A percentile compares a stretch with the other conserved stretches of the same genome.
Conservation (phyloP, 2,329 filamentous ascomycete genomes). For the Cercospora zeina region DNA sequence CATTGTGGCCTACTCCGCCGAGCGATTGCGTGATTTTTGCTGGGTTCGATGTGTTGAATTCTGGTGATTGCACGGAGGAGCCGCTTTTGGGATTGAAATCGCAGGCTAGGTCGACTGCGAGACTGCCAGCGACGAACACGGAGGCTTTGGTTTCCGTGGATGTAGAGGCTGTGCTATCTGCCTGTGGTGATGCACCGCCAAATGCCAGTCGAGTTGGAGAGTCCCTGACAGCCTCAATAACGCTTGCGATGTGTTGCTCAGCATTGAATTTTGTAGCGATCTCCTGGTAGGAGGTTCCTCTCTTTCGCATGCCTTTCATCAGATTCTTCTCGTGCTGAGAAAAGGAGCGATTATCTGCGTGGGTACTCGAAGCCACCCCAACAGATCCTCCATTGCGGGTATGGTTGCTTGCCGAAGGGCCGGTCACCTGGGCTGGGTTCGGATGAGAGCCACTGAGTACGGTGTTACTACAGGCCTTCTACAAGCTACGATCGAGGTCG, state of each 20-base stretch:
- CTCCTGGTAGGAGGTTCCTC: slow-evolving; percentile 3
- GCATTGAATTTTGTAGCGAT: slow-evolving; percentile 10
- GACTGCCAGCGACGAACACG: slow-evolving; percentile 87
- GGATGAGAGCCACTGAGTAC: slow-evolving; percentile 2
- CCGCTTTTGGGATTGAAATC: slow-evolving; percentile 33
- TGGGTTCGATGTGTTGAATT: slow-evolving; percentile 80
- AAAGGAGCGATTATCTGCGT: not conserved
- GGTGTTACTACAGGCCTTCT: slow-evolving; percentile 13
- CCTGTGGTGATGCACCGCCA: not conserved
- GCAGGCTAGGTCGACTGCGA: slow-evolving; percentile 56
- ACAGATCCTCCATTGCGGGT: not conserved
- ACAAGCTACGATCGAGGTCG: not conserved
- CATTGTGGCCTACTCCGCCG: slow-evolving; percentile 89
- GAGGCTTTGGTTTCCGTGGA: slow-evolving; percentile 49
- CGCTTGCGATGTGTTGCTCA: slow-evolving; percentile 1
- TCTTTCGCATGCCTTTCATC: slow-evolving; percentile 17
- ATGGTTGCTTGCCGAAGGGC: not conserved
- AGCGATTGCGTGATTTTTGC: slow-evolving; percentile 77
- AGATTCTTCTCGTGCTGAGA: slow-evolving; percentile 13
- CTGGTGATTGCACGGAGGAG: slow-evolving; percentile 48
- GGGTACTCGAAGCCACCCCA: not conserved
- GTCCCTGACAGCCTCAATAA: slow-evolving; percentile 15
- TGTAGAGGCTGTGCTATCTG: not conserved
- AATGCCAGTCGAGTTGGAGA: slow-evolving; percentile 9
- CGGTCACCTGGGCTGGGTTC: not conserved